These are phyloP conservation scores for Ceratobasidium sp. DNA, from an alignment of 1,284 basidiomycete species.

Conservation along the genomic window DNA sequence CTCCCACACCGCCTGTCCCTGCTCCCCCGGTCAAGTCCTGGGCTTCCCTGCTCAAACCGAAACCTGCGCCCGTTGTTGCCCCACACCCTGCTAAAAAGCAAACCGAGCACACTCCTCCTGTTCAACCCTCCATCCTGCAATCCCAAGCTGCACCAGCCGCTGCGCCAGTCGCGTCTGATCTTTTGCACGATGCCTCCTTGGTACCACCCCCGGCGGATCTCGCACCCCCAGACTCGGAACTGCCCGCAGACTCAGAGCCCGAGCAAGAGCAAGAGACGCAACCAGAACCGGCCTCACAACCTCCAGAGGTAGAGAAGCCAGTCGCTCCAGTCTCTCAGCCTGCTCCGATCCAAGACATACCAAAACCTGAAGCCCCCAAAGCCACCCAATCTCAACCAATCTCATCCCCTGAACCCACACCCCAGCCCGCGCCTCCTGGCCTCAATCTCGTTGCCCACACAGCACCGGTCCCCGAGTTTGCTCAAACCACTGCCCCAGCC, in stretches of 20 bases:
- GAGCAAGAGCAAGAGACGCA: neutral
- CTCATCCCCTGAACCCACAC: slow-evolving; percentile 39
- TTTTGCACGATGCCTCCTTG: neutral
- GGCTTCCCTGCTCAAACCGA: slow-evolving; percentile 19
- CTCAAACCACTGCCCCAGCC: neutral
- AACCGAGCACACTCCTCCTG: slow-evolving; percentile 9
- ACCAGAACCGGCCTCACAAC: slow-evolving; percentile 28
- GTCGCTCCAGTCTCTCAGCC: slow-evolving; percentile 42
- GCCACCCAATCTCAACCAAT: neutral
- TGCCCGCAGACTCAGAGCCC: neutral
- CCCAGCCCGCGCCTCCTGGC: slow-evolving; percentile 29
- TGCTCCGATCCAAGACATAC: slow-evolving; percentile 46
- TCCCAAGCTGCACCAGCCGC: slow-evolving; percentile 15
- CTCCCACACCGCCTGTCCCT: neutral
- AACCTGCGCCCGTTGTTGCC: slow-evolving; percentile 46
- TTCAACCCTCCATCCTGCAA: slow-evolving; percentile 44
- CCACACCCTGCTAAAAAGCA: slow-evolving; percentile 41
- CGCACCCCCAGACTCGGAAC: neutral
- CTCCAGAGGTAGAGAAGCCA: slow-evolving; percentile 44
- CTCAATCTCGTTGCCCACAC: slow-evolving; percentile 28
- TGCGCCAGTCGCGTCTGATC: neutral
- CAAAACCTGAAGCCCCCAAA: slow-evolving; percentile 43
- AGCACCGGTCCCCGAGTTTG: neutral
- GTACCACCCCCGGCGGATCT: neutral
- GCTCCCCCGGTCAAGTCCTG: slow-evolving; percentile 1